Conservation (phyloP, 441 rosid genomes). For the Populus hybrid region DNA sequence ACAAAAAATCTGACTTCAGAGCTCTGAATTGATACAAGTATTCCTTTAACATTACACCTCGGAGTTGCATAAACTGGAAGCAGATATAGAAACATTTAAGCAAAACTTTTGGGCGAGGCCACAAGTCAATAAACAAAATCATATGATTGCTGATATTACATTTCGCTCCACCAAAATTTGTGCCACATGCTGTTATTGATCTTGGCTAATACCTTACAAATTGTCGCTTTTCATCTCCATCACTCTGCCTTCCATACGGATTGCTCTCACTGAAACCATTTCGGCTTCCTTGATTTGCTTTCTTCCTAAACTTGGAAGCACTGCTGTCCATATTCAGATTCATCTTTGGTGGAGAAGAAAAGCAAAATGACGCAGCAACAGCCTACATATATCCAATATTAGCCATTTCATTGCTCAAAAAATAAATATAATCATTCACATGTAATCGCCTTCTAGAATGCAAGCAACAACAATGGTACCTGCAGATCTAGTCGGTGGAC, state of each 20-base stretch:
- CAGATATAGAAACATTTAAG: not conserved
- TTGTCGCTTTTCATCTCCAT: constrained; percentile 43
- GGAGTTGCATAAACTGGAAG: not conserved
- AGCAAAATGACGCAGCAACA: constrained; percentile 89
- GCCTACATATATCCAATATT: constrained; percentile 49
- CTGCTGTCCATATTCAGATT: constrained; percentile 80
- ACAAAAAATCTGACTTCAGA: not conserved
- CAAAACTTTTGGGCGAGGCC: not conserved
- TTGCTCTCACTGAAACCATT: constrained; percentile 64
- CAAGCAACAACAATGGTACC: constrained; percentile 37
- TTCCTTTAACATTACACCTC: not conserved
- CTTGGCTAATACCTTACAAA: constrained; percentile 45
- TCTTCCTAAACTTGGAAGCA: constrained; percentile 82
- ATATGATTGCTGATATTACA: not conserved
- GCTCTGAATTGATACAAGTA: not conserved
- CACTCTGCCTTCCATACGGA: constrained; percentile 66
- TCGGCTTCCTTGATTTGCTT: constrained; percentile 48
- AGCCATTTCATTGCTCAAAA: not conserved
- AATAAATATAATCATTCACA: not conserved
- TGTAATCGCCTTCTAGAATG: not conserved
- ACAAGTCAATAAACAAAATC: not conserved
- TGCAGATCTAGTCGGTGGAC: constrained; percentile 93
- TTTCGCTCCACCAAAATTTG: constrained; percentile 10
- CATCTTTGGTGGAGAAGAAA: constrained; percentile 90
- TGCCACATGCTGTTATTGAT: not conserved